These are phyloP conservation scores for Skeletonema costatum DNA, from an alignment of 108 stramenopile species.

Conservation along the genomic window DNA sequence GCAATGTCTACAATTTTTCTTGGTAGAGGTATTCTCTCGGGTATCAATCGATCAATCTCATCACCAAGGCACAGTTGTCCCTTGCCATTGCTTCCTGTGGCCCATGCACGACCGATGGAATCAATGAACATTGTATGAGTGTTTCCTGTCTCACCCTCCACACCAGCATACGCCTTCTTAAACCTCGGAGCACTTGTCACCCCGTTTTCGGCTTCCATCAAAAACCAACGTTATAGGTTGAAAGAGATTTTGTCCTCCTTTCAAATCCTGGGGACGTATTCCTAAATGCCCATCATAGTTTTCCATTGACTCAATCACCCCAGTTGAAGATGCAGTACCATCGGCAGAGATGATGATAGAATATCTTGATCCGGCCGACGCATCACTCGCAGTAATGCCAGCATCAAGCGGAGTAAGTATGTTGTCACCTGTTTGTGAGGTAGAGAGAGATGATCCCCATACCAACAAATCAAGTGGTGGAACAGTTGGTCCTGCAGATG, in stretches of 20 bases:
- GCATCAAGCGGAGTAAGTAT: constrained; percentile 11
- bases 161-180: constrained; percentile 40
- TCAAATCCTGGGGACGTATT: constrained; percentile 22
- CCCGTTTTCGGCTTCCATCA: constrained; percentile 12
- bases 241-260: constrained; percentile 33
- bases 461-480: constrained; percentile 36
- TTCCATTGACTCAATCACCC: constrained; percentile 19
- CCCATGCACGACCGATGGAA: constrained; percentile 37
- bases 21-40: constrained; percentile 37
- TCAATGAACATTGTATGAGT: constrained; percentile 44
- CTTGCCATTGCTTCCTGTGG: constrained; percentile 34
- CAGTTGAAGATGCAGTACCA: constrained; percentile 27
- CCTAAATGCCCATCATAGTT: constrained; percentile 43
- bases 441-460: constrained; percentile 36
- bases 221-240: constrained; percentile 31
- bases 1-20: constrained; percentile 46
- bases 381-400: constrained; percentile 12
- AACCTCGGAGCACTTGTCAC: constrained; percentile 33
- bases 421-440: constrained; percentile 15
- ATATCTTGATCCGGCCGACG: constrained; percentile 44
- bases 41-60: constrained; percentile 32
- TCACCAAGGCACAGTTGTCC: constrained; percentile 46
- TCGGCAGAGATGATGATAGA: constrained; percentile 22
- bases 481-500: constrained; percentile 21
- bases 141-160: constrained; percentile 21